Conservation (phyloP, 1,284 basidiomycete species). For the Sutorius eximius region DNA sequence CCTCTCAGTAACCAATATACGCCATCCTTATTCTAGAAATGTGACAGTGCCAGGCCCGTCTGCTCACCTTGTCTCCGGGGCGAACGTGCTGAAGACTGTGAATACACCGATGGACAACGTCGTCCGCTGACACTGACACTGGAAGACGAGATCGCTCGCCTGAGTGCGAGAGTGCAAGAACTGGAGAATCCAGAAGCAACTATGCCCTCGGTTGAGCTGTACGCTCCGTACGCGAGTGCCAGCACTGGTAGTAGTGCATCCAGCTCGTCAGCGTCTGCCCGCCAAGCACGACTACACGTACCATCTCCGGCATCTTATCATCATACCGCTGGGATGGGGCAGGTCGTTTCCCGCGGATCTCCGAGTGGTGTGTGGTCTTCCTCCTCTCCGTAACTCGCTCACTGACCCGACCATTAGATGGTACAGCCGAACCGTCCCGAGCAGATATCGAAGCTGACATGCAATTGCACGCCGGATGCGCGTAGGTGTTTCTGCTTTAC, state of each 20-base stretch:
- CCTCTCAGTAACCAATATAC: not conserved
- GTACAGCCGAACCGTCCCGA: not conserved
- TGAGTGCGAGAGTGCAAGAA: constrained; percentile 39
- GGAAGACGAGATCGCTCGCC: constrained; percentile 39
- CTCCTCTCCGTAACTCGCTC: not conserved
- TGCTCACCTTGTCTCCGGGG: constrained; percentile 39
- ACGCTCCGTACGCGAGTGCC: constrained; percentile 32
- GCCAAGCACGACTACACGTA: not conserved
- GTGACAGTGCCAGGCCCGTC: constrained; percentile 41
- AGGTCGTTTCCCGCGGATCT: not conserved
- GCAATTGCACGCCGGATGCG: constrained; percentile 2
- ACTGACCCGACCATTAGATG: not conserved
- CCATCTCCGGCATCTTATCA: not conserved
- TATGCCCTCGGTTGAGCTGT: constrained; percentile 29
- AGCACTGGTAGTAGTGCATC: not conserved
- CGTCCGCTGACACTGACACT: constrained; percentile 38
- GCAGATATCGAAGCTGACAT: constrained; percentile 3
- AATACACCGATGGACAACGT: constrained; percentile 40
- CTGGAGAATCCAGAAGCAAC: constrained; percentile 36
- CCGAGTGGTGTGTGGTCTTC: constrained; percentile 7
- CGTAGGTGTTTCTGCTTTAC: constrained; percentile 6
- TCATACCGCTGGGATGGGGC: not conserved
- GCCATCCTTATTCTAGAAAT: constrained; percentile 33
- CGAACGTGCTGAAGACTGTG: constrained; percentile 41
- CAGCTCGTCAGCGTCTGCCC: not conserved